Conservation (phyloP, 2,329 filamentous ascomycete genomes). For the Aspergillus sp. region DNA sequence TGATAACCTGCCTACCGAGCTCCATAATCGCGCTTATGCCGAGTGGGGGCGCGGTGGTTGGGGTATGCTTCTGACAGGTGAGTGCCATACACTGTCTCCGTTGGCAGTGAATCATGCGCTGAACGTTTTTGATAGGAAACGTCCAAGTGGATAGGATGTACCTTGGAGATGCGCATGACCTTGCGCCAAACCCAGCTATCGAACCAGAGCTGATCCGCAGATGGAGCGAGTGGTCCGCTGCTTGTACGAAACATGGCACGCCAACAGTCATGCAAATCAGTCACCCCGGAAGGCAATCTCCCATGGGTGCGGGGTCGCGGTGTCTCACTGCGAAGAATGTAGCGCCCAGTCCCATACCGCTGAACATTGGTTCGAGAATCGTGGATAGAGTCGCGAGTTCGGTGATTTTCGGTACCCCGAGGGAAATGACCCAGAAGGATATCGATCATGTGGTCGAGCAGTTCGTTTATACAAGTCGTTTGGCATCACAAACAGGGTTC, state of each 20-base stretch:
- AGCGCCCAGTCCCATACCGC: constrained; percentile 24
- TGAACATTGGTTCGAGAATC: constrained; percentile 5
- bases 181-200: neutral
- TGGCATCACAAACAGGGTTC: constrained; percentile 38
- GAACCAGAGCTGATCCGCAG: neutral
- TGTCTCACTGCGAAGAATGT: constrained; percentile 20
- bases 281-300: constrained; percentile 42
- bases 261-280: constrained; percentile 41
- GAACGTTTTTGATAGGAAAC: neutral
- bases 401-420: constrained; percentile 49
- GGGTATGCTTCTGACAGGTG: constrained; percentile 12
- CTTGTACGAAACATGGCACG: constrained; percentile 30
- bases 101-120: neutral
- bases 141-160: constrained; percentile 10
- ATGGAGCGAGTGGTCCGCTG: constrained; percentile 10
- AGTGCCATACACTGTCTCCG: neutral
- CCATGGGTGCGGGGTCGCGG: constrained; percentile 34
- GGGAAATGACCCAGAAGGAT: constrained; percentile 54
- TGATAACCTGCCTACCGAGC: neutral
- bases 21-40: constrained; percentile 5
- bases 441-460: constrained; percentile 53
- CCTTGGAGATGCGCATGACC: constrained; percentile 6
- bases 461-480: constrained; percentile 53
- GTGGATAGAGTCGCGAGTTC: neutral
- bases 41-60: constrained; percentile 10